These are phyloP conservation scores for Ceraceosorus guamensis DNA, from an alignment of 1,284 basidiomycete genomes.

Conservation along the genomic window DNA sequence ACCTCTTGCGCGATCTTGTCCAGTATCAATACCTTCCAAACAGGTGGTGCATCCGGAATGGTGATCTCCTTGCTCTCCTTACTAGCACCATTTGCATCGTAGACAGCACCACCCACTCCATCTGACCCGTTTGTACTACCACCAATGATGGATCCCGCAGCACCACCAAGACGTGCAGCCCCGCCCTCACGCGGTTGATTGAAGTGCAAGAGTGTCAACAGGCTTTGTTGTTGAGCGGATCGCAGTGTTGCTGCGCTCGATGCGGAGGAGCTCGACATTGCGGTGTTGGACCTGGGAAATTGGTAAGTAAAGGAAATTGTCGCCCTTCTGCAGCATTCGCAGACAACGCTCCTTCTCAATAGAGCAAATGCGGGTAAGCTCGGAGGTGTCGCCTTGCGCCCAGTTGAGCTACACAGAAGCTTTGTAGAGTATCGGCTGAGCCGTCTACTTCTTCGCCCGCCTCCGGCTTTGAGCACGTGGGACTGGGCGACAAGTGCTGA, in stretches of 20 bases:
- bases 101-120: conserved; percentile 3
- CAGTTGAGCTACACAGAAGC: no score
- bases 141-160: conserved; percentile 6
- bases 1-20: conserved; percentile 95
- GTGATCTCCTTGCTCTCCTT: conserved; percentile 1
- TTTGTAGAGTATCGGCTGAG: no score
- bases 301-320: no score
- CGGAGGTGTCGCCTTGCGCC: no score
- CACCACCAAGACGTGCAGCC: conserved; percentile 20
- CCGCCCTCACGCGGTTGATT: conserved; percentile 29
- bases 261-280: no score
- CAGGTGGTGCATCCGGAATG: conserved; percentile 58
- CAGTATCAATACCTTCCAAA: conserved; percentile 94
- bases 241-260: conserved; percentile 17
- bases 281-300: no score
- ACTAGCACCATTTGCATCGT: conserved; percentile 2
- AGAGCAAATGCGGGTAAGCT: no score
- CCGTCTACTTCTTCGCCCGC: no score
- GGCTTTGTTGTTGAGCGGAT: conserved; percentile 34
- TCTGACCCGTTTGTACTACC: conserved; percentile 6
- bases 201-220: conserved; percentile 43
- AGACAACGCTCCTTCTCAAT: no score
- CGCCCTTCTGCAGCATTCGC: no score
- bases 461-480: no score
- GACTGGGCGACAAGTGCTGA: no score